Percentiles rank a stretch among this genome's conserved stretches.
phyloP scores from a whole-genome alignment of 2,329 filamentous ascomycete genomes.

The Teratosphaeria viscida region DNA sequence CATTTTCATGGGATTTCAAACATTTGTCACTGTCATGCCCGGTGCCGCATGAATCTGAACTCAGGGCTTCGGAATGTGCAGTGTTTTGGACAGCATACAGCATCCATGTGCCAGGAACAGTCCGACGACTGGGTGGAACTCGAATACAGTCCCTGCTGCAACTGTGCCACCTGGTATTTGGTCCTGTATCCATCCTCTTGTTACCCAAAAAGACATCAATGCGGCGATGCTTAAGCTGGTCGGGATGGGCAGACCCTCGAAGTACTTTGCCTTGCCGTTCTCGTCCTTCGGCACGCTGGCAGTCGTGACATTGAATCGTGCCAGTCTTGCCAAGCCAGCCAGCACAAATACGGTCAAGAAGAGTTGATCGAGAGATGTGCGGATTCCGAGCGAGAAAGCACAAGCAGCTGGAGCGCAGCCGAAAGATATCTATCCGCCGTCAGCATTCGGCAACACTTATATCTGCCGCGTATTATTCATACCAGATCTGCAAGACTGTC shows the following conservation, averaged over 20 bases:
- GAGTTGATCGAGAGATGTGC: constrained; percentile 72
- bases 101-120: constrained; percentile 85
- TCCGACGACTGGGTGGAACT: constrained; percentile 73
- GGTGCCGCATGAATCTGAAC: background rate
- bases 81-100: constrained; percentile 87
- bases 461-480: constrained; percentile 27
- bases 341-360: constrained; percentile 83
- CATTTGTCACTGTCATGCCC: background rate
- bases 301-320: constrained; percentile 96
- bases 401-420: constrained; percentile 79
- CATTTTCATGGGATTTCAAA: background rate
- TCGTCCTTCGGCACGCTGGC: constrained; percentile 82
- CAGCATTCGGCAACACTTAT: background rate
- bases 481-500: constrained; percentile 93
- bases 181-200: constrained; percentile 66
- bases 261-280: constrained; percentile 84
- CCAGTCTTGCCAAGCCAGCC: constrained; percentile 83
- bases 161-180: constrained; percentile 66
- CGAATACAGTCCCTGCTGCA: constrained; percentile 56
- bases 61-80: constrained; percentile 81
- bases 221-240: constrained; percentile 72
- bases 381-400: constrained; percentile 81
- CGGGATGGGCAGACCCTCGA: constrained; percentile 93
- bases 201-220: constrained; percentile 84
- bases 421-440: constrained; percentile 67